Base-by-base conservation (phyloP, 176 grass and related monocot species). In the Phragmites australis region DNA sequence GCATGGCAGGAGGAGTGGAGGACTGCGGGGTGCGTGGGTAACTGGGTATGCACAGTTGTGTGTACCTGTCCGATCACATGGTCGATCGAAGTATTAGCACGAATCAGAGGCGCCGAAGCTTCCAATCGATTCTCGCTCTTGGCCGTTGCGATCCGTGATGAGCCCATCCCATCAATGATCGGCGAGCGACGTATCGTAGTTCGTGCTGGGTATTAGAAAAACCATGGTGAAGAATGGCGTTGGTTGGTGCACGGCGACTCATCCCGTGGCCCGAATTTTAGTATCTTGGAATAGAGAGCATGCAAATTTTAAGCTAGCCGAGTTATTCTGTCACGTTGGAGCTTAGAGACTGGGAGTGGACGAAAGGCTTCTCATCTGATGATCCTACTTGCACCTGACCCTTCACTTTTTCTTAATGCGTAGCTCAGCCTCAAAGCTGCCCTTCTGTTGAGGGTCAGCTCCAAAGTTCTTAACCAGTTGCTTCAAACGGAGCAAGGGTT, bases 21-120 rank as follows among this genome's bases (percentile, higher is more conserved):
- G 40, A 23, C 32, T 4, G 21, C 50, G 45, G 50, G 49, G 4
- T 49, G 70, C 65, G 14, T 61, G 40, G 26, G 34, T 37, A 37
- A 37, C 5, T 37, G 34, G 34, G 26, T 57, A 51, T n/a, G 30
- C 27, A 72, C 14, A 41, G 49, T 52, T 40, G 27, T 8, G 77
- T 6, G 65, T 21, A 64, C 76, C 77, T 85, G 71, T 65, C 56
- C 19, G 1, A 1, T 71, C 87, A 85, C 87, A 85, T 84, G 87
- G 53, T 51, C 49, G 39, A 37, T 64, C 22, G 13, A 75, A 85
- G 76, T 39, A 85, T 81, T 72, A 0, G 55, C 70, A 23, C 45
- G 55, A 64, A 39, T 69, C 22, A 8, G 27, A 63, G 47, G 22
- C 3, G 56, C 15, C 30, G 87, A 85, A 82, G 30, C 87, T 89